Evolutionary conservation across 2,329 filamentous ascomycete species (phyloP).

Genomic region (Claviceps sorghi): DNA sequence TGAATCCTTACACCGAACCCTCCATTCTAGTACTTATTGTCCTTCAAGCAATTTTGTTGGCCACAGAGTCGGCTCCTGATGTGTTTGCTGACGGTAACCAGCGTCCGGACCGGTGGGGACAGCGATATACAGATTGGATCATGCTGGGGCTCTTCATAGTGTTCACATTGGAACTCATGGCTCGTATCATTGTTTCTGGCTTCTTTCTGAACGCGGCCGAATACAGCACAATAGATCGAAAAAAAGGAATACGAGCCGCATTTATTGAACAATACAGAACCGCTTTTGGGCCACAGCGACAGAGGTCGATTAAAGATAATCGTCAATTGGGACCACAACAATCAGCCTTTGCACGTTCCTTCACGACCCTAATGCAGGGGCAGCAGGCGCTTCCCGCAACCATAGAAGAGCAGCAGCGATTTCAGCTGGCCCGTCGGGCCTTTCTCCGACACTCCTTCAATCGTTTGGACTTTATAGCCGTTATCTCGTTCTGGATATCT

Average conservation of each 20-base stretch:
- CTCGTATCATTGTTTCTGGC: conserved; percentile 82
- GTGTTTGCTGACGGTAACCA: conserved; percentile 50
- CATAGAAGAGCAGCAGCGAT: conserved; percentile 63
- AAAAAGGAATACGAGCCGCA: conserved; percentile 57
- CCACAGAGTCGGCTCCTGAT: conserved; percentile 62
- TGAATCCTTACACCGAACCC: conserved; percentile 77
- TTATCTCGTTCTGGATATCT: conserved; percentile 89
- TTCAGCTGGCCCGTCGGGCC: conserved; percentile 75
- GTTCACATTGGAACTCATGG: conserved; percentile 74
- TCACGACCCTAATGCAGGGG: conserved; percentile 64
- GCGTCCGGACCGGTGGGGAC: conserved; percentile 51
- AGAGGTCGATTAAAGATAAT: conserved; percentile 46
- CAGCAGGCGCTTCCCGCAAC: conserved; percentile 43
- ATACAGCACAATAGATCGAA: conserved; percentile 79
- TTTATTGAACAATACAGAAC: conserved; percentile 61
- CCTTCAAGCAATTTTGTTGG: conserved; percentile 73
- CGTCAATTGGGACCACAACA: conserved; percentile 34
- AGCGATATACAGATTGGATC: conserved; percentile 57
- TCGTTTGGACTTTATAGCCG: conserved; percentile 82
- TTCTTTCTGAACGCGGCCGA: conserved; percentile 81
- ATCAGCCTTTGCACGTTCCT: conserved; percentile 58
- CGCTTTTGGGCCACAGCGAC: conserved; percentile 69
- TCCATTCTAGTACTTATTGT: conserved; percentile 77
- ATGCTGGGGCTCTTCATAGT: conserved; percentile 73
- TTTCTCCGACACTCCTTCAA: conserved; percentile 95